Base-by-base conservation (phyloP, 2,329 filamentous ascomycete species). In the Aspergillus novoparasiticus region DNA sequence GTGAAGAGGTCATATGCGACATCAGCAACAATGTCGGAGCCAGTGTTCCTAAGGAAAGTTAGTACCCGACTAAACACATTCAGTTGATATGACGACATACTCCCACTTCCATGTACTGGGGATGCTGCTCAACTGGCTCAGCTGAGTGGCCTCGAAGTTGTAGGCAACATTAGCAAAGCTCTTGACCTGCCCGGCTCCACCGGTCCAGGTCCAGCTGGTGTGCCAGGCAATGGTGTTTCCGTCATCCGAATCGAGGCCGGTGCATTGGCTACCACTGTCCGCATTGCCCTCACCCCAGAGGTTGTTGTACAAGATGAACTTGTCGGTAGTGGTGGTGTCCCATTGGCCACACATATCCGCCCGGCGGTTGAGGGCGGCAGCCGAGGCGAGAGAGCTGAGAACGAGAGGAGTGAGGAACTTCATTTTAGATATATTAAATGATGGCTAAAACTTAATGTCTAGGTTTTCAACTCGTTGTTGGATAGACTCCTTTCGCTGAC, bases 1-100 rank as follows among this genome's bases (percentile, higher is more conserved):
- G 86, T 86, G 77, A 89, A 89, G 57, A 89, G 75, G 72, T 89
- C 86, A 70, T 87, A 89, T 16, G 86, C 80, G 19, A 90, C 87
- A 69, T 89, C 82, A 58, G 85, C 85, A 39, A 86, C 77, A 56
- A 88, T 73, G 60, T 77, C 65, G 57, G 74, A 78, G 63, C 81
- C 83, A 34, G 79, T 80, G 76, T 88, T 87, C 39, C 77, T 75
- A 28, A 45, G 19, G 28, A 10, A n/a, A 34, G 48, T 51, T 34
- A 51, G 48, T 32, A 21, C 30, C 48, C 48, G 8, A 32, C 48
- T 6, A 32, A n/a, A 51, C 6, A 34, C 9, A n/a, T 34, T 23
- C 9, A 26, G 10, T 50, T 72, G 57, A 67, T 57, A 58, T 28
- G 23, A 51, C 16, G 23, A 48, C 71, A 57, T 70, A 77, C 76